These are phyloP conservation scores for Neurospora discreta DNA, from an alignment of 495 filamentous ascomycete species.

Conservation along the genomic window DNA sequence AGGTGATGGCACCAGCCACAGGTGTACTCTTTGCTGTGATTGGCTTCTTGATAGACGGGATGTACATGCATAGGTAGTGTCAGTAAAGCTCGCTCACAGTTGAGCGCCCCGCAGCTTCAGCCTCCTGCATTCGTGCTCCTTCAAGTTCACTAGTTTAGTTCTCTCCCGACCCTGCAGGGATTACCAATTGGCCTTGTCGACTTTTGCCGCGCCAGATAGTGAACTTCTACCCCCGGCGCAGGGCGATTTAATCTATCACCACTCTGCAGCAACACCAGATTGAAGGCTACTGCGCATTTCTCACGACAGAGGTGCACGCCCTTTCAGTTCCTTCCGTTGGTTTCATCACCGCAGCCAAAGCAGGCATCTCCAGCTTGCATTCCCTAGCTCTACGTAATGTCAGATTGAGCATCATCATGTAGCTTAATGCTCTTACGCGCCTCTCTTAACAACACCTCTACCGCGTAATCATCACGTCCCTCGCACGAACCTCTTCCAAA, in stretches of 20 bases:
- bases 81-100: too few relatives aligned
- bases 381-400: neutral
- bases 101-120: neutral
- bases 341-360: neutral
- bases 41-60: too few relatives aligned
- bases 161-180: neutral
- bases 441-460: neutral
- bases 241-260: neutral
- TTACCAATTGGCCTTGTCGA: neutral
- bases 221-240: neutral
- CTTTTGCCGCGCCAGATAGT: neutral
- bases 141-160: too few relatives aligned
- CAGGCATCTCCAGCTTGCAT: neutral
- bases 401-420: neutral
- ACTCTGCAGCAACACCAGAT: neutral
- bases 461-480: neutral
- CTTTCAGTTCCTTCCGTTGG: neutral
- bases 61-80: too few relatives aligned
- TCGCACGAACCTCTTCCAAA: neutral
- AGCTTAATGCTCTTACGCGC: neutral
- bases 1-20: neutral
- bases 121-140: neutral
- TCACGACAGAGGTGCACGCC: neutral
- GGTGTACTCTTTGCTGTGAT: neutral
- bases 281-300: neutral